Evolutionary conservation across 2,329 filamentous ascomycete species (phyloP).

Genomic region (Pyrenophora tritici-repentis): DNA sequence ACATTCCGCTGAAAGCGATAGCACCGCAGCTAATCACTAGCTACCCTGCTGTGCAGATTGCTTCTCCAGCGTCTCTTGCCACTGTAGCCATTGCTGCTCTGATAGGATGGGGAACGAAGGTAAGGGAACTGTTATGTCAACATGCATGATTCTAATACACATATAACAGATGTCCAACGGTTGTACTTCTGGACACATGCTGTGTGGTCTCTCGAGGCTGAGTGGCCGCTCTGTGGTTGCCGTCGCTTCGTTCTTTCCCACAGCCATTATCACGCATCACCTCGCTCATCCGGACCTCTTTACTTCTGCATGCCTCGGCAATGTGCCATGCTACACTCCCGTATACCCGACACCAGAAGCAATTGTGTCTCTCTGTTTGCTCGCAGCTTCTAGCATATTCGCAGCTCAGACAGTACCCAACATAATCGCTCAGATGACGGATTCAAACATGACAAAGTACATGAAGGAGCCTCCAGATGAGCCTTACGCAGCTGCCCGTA

Average conservation of each 20-base stretch:
- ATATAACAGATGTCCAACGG: conserved; percentile 45
- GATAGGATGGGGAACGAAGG: conserved; percentile 60
- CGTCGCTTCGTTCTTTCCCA: conserved; percentile 43
- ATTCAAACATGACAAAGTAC: not conserved
- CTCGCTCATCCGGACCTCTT: conserved; percentile 51
- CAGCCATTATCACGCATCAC: conserved; percentile 42
- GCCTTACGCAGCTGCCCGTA: conserved; percentile 30
- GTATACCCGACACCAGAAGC: conserved; percentile 47
- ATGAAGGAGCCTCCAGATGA: conserved; percentile 13
- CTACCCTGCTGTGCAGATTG: conserved; percentile 47
- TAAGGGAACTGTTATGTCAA: conserved; percentile 24
- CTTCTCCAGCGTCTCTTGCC: conserved; percentile 43
- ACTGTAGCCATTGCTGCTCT: conserved; percentile 52
- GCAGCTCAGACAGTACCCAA: conserved; percentile 29
- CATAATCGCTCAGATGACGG: conserved; percentile 20
- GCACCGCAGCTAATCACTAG: conserved; percentile 53
- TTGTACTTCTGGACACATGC: conserved; percentile 62
- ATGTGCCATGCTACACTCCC: conserved; percentile 54
- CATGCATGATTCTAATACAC: conserved; percentile 11
- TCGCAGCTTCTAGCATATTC: conserved; percentile 36
- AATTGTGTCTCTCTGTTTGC: conserved; percentile 43
- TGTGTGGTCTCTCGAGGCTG: conserved; percentile 57
- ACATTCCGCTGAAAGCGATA: conserved; percentile 48
- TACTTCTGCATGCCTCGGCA: conserved; percentile 43
- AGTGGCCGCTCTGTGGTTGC: conserved; percentile 57